These are phyloP conservation scores for Penicillium herquei DNA, from an alignment of 495 filamentous ascomycete genomes.

Conservation along the genomic window DNA sequence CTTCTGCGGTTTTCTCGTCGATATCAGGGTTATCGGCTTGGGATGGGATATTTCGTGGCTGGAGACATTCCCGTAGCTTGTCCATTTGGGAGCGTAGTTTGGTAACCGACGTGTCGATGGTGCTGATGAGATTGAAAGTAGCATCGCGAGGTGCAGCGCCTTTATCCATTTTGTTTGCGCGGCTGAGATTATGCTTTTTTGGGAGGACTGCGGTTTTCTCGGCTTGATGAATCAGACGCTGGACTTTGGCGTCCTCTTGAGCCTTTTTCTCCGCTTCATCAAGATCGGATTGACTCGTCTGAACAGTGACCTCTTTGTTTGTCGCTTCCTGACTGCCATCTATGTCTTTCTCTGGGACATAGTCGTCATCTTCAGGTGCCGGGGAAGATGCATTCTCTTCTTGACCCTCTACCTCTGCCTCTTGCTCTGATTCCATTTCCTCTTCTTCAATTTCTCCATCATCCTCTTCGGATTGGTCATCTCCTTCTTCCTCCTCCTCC, in stretches of 20 bases:
- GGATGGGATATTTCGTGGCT: slow-evolving; percentile 9
- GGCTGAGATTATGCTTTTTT: slow-evolving; percentile 56
- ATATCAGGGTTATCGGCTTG: slow-evolving; percentile 1
- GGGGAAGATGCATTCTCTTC: slow-evolving; percentile 7
- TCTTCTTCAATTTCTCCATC: slow-evolving; percentile 12
- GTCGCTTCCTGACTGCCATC: slow-evolving; percentile 13
- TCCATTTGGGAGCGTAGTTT: slow-evolving; percentile 47
- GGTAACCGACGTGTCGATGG: slow-evolving; percentile 46
- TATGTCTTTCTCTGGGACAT: slow-evolving; percentile 8
- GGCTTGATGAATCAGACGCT: slow-evolving; percentile 60
- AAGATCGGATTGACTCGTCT: slow-evolving; percentile 50
- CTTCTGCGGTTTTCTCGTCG: slow-evolving; percentile 62
- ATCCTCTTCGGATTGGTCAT: slow-evolving; percentile 22
- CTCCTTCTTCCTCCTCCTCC: slow-evolving; percentile 19
- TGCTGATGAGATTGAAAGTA: slow-evolving; percentile 59
- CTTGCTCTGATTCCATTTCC: slow-evolving; percentile 3
- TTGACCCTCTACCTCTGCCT: slow-evolving; percentile 16
- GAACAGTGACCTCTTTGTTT: slow-evolving; percentile 13
- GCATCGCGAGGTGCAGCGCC: slow-evolving; percentile 61
- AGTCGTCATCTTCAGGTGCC: slow-evolving; percentile 7
- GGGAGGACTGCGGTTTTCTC: slow-evolving; percentile 55
- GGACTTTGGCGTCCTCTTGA: slow-evolving; percentile 63
- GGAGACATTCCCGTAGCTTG: slow-evolving; percentile 29
- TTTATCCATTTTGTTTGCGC: slow-evolving; percentile 63
- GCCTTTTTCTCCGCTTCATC: slow-evolving; percentile 63